Evolutionary conservation across 2,329 filamentous ascomycete species (phyloP).

Genomic region (Pseudocercospora macadamiae): DNA sequence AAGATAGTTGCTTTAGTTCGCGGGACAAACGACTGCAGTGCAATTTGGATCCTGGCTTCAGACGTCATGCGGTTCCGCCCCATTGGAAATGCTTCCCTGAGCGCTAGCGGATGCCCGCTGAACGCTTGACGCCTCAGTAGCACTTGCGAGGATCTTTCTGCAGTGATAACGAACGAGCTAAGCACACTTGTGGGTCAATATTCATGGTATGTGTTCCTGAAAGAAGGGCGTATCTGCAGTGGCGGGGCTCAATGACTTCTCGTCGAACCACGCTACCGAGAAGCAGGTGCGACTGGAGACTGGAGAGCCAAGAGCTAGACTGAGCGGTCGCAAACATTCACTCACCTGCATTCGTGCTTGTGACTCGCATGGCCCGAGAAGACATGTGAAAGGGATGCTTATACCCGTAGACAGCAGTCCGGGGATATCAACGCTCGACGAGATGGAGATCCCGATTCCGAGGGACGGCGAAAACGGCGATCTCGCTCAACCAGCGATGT

Average conservation of each 20-base stretch:
- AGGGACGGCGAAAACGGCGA: slow-evolving; percentile 5
- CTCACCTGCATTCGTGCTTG: background rate
- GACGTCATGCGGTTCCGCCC: background rate
- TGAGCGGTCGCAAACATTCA: background rate
- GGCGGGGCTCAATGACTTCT: no score
- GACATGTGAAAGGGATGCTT: background rate
- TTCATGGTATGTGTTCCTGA: no score
- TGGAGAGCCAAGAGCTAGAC: no score
- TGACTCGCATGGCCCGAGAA: background rate
- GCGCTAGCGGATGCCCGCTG: slow-evolving; percentile 18
- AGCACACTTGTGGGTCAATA: background rate
- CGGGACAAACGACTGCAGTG: background rate
- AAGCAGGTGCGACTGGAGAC: no score
- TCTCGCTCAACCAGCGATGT: slow-evolving; percentile 3
- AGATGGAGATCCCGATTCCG: background rate
- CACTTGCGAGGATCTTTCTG: slow-evolving; percentile 5
- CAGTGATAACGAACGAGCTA: background rate
- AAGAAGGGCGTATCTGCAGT: no score
- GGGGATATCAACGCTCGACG: background rate
- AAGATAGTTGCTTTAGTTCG: background rate
- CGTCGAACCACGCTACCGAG: no score
- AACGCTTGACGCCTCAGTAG: slow-evolving; percentile 23
- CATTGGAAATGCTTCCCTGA: slow-evolving; percentile 13
- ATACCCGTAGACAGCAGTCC: background rate
- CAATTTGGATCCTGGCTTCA: background rate